These are phyloP conservation scores for Trichoderma guizhouense DNA, from an alignment of 2,329 filamentous ascomycete species.

Conservation along the genomic window DNA sequence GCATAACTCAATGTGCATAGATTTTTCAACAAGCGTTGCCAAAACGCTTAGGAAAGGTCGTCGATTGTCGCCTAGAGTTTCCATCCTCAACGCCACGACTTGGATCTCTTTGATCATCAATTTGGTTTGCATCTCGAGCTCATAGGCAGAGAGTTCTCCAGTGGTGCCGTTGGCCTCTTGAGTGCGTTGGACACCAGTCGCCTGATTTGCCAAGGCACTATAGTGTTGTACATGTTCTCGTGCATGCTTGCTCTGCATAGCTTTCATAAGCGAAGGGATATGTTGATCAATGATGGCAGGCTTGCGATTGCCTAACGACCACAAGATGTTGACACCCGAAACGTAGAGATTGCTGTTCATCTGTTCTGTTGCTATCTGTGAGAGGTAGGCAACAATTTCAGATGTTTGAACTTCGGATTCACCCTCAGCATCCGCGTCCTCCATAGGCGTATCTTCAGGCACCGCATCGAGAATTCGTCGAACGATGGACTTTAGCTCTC, in stretches of 20 bases:
- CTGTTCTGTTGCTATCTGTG: constrained; percentile 81
- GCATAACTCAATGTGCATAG: constrained; percentile 79
- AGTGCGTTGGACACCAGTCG: constrained; percentile 41
- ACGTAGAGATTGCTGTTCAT: constrained; percentile 78
- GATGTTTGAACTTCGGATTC: constrained; percentile 77
- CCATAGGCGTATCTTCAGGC: constrained; percentile 70
- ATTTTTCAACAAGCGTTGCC: constrained; percentile 92
- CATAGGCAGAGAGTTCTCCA: constrained; percentile 65
- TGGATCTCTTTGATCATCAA: constrained; percentile 95
- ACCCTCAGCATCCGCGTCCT: constrained; percentile 77
- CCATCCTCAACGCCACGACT: constrained; percentile 87
- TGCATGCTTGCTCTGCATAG: constrained; percentile 84
- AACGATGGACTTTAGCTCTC: constrained; percentile 70
- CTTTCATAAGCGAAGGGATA: constrained; percentile 85
- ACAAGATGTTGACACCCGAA: constrained; percentile 87
- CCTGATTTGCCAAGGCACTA: constrained; percentile 52
- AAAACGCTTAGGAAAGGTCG: constrained; percentile 93
- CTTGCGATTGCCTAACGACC: constrained; percentile 83
- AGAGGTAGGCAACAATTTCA: constrained; percentile 82
- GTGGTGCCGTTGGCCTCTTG: constrained; percentile 54
- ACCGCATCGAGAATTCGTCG: constrained; percentile 84
- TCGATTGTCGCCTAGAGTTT: constrained; percentile 83
- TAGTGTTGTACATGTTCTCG: constrained; percentile 87
- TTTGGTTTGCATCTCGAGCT: constrained; percentile 83
- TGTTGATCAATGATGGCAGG: constrained; percentile 87